Percentiles rank a stretch among this genome's conserved stretches.
Evolutionary conservation across 164 flowering plant genomes (phyloP).

Genomic region (Berberis thunbergii): DNA sequence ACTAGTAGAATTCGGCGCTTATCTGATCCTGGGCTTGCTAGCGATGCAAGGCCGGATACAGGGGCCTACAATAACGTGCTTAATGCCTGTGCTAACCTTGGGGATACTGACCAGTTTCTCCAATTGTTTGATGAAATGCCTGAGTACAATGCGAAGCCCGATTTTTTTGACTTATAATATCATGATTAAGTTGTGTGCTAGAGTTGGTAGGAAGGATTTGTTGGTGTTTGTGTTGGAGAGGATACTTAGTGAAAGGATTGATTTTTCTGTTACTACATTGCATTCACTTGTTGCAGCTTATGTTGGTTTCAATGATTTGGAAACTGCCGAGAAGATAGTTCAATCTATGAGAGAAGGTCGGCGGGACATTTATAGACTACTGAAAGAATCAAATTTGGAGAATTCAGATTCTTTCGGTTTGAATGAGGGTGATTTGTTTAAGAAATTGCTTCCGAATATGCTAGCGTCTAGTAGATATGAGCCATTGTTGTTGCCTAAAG

Average conservation of each 20-base stretch:
- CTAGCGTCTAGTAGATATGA: conserved; percentile 17
- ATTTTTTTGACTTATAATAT: conserved; percentile 75
- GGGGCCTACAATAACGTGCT: conserved; percentile 84
- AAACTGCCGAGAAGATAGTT: conserved; percentile 66
- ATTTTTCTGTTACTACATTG: conserved; percentile 60
- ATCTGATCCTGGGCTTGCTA: conserved; percentile 4
- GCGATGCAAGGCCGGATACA: conserved; percentile 57
- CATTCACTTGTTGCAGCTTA: conserved; percentile 89
- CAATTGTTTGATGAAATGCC: conserved; percentile 77
- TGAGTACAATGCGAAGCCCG: conserved; percentile 54
- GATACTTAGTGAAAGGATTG: conserved; percentile 43
- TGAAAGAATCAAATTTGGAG: conserved; percentile 32
- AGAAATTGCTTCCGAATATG: conserved; percentile 58
- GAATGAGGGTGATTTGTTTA: conserved; percentile 31
- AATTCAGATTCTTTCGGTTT: conserved; percentile 6
- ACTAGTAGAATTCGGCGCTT: conserved; percentile 35
- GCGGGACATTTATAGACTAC: conserved; percentile 55
- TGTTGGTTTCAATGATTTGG: conserved; percentile 84
- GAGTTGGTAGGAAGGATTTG: conserved; percentile 63
- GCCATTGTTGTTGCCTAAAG: conserved; percentile 55
- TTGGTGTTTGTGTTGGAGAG: conserved; percentile 63
- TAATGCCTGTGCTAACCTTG: conserved; percentile 85
- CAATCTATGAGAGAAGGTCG: conserved; percentile 77
- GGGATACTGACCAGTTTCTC: conserved; percentile 36
- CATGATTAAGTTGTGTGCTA: conserved; percentile 81